Evolutionary conservation across 106 monocot genomes (phyloP).

Genomic region (Agapanthus africanus): DNA sequence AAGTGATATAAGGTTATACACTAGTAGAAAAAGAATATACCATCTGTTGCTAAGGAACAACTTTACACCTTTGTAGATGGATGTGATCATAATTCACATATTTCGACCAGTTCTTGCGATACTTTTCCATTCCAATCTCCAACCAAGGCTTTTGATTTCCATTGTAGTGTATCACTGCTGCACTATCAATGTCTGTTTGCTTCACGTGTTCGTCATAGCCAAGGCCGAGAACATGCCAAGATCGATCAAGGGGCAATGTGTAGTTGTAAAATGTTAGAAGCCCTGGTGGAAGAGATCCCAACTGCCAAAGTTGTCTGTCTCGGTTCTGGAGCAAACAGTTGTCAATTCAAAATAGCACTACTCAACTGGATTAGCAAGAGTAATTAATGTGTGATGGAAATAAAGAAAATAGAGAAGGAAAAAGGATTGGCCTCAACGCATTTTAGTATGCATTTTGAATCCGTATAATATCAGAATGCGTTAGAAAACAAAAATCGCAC

Average conservation of each 20-base stretch:
- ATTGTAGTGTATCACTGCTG: constrained; percentile 75
- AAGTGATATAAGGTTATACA: too few species aligned
- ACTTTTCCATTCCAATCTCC: constrained; percentile 63
- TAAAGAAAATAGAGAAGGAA: too few species aligned
- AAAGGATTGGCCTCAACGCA: too few species aligned
- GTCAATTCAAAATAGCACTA: too few species aligned
- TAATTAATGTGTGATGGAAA: too few species aligned
- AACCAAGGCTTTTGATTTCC: constrained; percentile 85
- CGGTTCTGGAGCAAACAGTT: constrained; percentile 36
- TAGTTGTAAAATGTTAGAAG: constrained; percentile 65
- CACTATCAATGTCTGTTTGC: constrained; percentile 32
- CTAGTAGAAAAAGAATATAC: too few species aligned
- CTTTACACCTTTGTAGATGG: constrained; percentile 54
- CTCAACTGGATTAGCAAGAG: too few species aligned
- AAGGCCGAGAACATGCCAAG: constrained; percentile 70
- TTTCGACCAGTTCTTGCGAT: constrained; percentile 52
- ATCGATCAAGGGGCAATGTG: constrained; percentile 35
- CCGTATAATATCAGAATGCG: too few species aligned
- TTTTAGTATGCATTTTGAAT: too few species aligned
- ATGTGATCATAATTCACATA: constrained; percentile 50
- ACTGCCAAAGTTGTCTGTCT: constrained; percentile 53
- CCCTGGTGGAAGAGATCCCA: constrained; percentile 68
- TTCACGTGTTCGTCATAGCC: constrained; percentile 51
- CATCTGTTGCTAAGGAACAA: constrained; percentile 36
- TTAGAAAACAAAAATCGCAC: too few species aligned